Base-by-base conservation (phyloP, 371 early-diverging fungal genomes). In the Haplosporangium sp. region DNA sequence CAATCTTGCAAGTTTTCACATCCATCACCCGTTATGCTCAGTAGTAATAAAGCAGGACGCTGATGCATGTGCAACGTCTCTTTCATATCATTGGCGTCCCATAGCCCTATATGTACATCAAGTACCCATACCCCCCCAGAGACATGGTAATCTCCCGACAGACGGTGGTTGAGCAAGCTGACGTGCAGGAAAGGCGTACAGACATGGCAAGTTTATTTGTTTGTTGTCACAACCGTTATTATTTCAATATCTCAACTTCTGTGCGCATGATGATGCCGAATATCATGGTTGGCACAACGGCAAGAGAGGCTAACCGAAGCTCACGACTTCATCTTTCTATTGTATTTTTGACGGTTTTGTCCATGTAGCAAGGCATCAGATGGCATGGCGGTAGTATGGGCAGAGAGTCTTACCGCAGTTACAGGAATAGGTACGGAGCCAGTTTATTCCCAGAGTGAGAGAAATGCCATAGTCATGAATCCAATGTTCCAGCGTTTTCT, bases 151-250 rank as follows among this genome's bases (percentile, higher is more conserved):
- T 41, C 2, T 21, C 69, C 16, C 51, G 69, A 18, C 69, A 69
- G 45, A 70, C 66, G 8, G 53, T 76, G 21, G 76, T 76, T 10
- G 76, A 76, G 12, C 71, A 70, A 16, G 67, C 70, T 12, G 69
- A 69, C 52, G 70, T 76, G 5, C 38, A 14, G 18, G 37, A 46
- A 21, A 64, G 66, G 1, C 59, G 40, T 37, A 55, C 63, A 38
- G 76, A 76, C 52, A 66, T 69, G 62, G 76, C 48, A 60, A 62
- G 62, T 61, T 16, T 11, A 9, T 40, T 29, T 29, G 29, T 29
- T 29, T 29, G 29, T 29, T 29, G 29, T 29, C 29, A 1, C 29
- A 29, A 29, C 29, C 29, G 4, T 29, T 29, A n/a, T 29, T 29
- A 29, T 29, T 29, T 29, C 29, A 29, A 29, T 29, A 2, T 29